Conservation (phyloP, 139 green algal species). For the Chlorella ohadii region DNA sequence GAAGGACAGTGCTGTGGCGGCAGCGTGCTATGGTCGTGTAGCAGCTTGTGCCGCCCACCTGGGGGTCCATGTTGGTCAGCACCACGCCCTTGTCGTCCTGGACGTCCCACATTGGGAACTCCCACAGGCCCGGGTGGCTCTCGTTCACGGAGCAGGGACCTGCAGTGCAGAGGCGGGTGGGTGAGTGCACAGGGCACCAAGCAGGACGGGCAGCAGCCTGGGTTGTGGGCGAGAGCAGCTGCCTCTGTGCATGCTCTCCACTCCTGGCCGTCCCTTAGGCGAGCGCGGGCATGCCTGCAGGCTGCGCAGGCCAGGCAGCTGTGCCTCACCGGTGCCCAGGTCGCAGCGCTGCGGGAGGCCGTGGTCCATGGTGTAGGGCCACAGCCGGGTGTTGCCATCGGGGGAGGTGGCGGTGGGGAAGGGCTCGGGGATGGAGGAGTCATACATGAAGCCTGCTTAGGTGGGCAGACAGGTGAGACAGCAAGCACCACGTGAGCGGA, state of each 20-base stretch:
- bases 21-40: no score
- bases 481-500: no score
- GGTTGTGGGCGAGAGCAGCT: no score
- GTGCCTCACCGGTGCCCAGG: constrained; percentile 16
- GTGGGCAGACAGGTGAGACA: neutral
- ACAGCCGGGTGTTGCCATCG: neutral
- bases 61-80: constrained; percentile 43
- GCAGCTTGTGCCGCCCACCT: neutral
- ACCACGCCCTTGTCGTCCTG: constrained; percentile 30
- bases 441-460: constrained; percentile 32
- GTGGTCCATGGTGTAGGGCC: constrained; percentile 44
- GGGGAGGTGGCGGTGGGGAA: constrained; percentile 36
- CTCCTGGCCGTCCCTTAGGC: no score
- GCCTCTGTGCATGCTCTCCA: no score
- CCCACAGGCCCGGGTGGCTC: constrained; percentile 26
- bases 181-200: no score
- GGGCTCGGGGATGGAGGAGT: constrained; percentile 35
- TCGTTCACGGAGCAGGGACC: constrained; percentile 43
- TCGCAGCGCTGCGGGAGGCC: constrained; percentile 35
- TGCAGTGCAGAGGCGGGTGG: neutral
- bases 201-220: no score
- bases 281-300: no score
- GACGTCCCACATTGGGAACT: constrained; percentile 42
- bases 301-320: no score
- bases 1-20: no score